phyloP scores from a whole-genome alignment of 2,329 filamentous ascomycete genomes.

The Fusarium globosum region DNA sequence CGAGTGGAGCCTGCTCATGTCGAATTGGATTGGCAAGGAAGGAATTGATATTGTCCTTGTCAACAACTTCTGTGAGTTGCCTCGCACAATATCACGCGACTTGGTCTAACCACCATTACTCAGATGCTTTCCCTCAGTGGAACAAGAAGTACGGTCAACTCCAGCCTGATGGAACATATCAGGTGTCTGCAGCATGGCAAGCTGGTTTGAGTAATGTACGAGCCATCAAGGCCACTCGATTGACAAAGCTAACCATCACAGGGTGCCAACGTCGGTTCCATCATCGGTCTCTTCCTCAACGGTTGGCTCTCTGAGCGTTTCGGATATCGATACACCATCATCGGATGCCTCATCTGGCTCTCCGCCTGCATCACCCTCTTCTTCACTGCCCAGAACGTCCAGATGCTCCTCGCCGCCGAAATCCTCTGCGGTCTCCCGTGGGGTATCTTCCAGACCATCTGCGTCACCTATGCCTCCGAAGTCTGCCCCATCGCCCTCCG shows the following conservation, averaged over 20 bases:
- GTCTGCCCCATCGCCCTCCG: conserved; percentile 78
- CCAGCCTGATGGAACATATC: conserved; percentile 30
- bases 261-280: conserved; percentile 38
- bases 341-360: conserved; percentile 34
- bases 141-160: conserved; percentile 38
- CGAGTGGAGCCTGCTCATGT: too few species aligned
- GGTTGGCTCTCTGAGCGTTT: conserved; percentile 35
- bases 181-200: conserved; percentile 39
- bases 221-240: too few species aligned
- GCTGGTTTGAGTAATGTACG: conserved; percentile 36
- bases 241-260: neutral
- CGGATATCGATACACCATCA: conserved; percentile 39
- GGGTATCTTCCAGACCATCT: conserved; percentile 43
- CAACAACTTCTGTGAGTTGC: conserved; percentile 37
- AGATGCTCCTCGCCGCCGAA: conserved; percentile 38
- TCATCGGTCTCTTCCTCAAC: conserved; percentile 39
- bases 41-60: too few species aligned
- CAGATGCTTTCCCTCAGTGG: conserved; percentile 38
- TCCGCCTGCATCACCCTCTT: conserved; percentile 37
- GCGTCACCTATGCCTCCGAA: conserved; percentile 62
- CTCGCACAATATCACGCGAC: accelerated
- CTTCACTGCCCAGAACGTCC: conserved; percentile 38
- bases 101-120: neutral
- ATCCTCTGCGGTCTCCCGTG: conserved; percentile 38
- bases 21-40: too few species aligned